Evolutionary conservation across 371 early-diverging fungal species (phyloP).

Genomic region (Rhizopus microsporus): DNA sequence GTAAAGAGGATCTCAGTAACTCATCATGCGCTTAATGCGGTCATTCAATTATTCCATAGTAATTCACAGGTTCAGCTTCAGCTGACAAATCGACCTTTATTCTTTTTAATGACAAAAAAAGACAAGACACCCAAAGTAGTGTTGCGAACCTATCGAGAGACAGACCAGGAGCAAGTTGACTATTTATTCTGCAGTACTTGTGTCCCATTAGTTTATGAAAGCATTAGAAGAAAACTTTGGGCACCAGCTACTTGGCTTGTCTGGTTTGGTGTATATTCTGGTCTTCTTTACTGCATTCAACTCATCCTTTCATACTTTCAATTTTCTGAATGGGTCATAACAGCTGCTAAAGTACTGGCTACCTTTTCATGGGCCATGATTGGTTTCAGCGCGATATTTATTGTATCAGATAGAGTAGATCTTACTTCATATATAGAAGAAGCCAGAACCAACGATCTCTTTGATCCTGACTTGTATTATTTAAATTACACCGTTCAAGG

Average conservation of each 20-base stretch:
- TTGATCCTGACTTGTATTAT: slow-evolving; percentile 45
- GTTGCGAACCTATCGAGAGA: slow-evolving; percentile 36
- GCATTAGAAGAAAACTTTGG: slow-evolving; percentile 47
- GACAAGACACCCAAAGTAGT: slow-evolving; percentile 32
- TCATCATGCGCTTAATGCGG: no score
- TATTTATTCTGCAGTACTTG: slow-evolving; percentile 27
- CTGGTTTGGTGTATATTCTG: slow-evolving; percentile 40
- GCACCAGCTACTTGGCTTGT: slow-evolving; percentile 39
- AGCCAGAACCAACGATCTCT: slow-evolving; percentile 39
- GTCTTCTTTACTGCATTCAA: slow-evolving; percentile 29
- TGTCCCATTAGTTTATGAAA: slow-evolving; percentile 42
- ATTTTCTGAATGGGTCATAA: slow-evolving; percentile 21
- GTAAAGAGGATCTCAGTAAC: no score
- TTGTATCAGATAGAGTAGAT: slow-evolving; percentile 38
- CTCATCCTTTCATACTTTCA: slow-evolving; percentile 1
- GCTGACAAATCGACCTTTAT: not conserved
- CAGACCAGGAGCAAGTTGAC: slow-evolving; percentile 32
- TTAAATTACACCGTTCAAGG: slow-evolving; percentile 26
- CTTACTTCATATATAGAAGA: slow-evolving; percentile 35
- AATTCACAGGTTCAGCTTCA: no score
- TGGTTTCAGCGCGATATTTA: slow-evolving; percentile 34
- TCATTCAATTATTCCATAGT: no score
- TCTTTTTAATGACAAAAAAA: not conserved
- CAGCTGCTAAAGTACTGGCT: slow-evolving; percentile 23
- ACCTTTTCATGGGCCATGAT: slow-evolving; percentile 37